Percentiles rank a stretch among this genome's conserved stretches.
phyloP scores from a whole-genome alignment of 2,329 filamentous ascomycete genomes.

The Trichoderma harzianum region DNA sequence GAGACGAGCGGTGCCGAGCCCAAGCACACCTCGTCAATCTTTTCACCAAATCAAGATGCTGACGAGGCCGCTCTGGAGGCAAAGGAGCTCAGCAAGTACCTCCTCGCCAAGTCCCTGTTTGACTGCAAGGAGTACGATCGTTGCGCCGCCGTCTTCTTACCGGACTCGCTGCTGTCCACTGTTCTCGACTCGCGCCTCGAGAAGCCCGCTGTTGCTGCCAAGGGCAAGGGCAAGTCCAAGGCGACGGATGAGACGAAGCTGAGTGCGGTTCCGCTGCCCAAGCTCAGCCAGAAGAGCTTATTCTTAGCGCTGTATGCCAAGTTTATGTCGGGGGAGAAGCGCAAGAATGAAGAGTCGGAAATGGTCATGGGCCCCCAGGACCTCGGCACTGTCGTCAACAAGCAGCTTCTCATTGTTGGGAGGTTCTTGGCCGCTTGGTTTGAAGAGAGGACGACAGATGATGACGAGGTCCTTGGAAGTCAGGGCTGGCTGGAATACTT shows the following conservation, averaged over 20 bases:
- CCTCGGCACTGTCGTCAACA: constrained; percentile 78
- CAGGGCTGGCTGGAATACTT: constrained; percentile 95
- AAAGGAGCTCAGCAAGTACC: constrained; percentile 75
- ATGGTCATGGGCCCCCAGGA: constrained; percentile 96
- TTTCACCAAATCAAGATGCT: constrained; percentile 61
- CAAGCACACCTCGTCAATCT: constrained; percentile 45
- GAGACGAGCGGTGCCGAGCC: constrained; percentile 29
- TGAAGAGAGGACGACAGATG: constrained; percentile 56
- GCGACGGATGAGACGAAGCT: constrained; percentile 24
- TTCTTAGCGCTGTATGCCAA: constrained; percentile 93
- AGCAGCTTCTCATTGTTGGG: constrained; percentile 74
- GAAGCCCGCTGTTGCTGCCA: constrained; percentile 28
- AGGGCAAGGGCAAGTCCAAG: constrained; percentile 51
- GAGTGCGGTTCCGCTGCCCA: constrained; percentile 41
- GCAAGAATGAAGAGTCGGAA: constrained; percentile 92
- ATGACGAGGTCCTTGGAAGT: constrained; percentile 58
- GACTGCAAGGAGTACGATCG: constrained; percentile 94
- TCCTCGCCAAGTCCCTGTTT: constrained; percentile 90
- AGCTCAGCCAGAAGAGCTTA: constrained; percentile 82
- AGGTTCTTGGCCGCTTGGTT: constrained; percentile 81
- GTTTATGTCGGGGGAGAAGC: constrained; percentile 89
- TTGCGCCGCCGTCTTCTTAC: constrained; percentile 83
- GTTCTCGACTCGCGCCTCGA: constrained; percentile 52
- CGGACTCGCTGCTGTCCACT: constrained; percentile 71
- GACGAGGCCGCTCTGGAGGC: constrained; percentile 73